Percentiles rank a stretch among this genome's conserved stretches.
phyloP scores from a whole-genome alignment of 2,329 filamentous ascomycete species.

The Colletotrichum limetticola region DNA sequence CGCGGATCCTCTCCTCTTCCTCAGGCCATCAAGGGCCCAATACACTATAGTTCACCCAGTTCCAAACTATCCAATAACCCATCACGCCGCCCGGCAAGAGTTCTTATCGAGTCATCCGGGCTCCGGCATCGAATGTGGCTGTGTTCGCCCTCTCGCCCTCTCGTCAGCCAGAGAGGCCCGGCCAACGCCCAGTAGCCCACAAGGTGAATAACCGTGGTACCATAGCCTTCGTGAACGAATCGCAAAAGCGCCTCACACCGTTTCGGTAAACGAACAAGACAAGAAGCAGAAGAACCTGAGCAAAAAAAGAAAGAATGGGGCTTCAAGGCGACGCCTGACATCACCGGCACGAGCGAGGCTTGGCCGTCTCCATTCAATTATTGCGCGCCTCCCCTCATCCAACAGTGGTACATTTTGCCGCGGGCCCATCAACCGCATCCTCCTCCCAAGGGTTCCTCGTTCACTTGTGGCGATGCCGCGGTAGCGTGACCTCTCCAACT shows the following conservation, averaged over 20 bases:
- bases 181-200: neutral
- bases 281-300: neutral
- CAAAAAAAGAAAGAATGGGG: neutral
- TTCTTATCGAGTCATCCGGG: slow-evolving; percentile 6
- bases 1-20: neutral
- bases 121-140: slow-evolving; percentile 14
- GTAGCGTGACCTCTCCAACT: neutral
- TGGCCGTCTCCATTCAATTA: neutral
- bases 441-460: slow-evolving; percentile 13
- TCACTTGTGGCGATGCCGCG: slow-evolving; percentile 5
- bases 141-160: slow-evolving; percentile 5
- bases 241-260: neutral
- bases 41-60: neutral
- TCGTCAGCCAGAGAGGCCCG: too few relatives aligned
- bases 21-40: neutral
- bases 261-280: neutral
- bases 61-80: neutral
- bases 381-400: neutral
- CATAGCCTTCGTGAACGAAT: neutral
- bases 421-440: neutral
- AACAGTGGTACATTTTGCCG: too few relatives aligned
- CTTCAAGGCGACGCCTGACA: slow-evolving; percentile 18
- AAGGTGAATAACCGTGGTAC: neutral
- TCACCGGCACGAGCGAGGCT: slow-evolving; percentile 20
- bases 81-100: neutral